Conservation (phyloP, 345 rosid species). For the Eucalyptus cloeziana region DNA sequence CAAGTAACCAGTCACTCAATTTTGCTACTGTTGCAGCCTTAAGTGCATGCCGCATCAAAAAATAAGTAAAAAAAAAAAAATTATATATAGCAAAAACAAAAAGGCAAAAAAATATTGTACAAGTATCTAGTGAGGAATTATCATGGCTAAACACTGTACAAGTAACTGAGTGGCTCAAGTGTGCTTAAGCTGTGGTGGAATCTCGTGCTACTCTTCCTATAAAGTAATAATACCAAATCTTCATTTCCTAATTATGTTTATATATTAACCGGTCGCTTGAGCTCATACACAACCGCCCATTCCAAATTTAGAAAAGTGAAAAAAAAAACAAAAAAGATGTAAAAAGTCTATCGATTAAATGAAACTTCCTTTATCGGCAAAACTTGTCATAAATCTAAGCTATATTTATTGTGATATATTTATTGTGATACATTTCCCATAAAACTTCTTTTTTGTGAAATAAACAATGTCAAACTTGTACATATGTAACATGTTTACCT, state of each 20-base stretch:
- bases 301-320: neutral
- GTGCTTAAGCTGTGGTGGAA: neutral
- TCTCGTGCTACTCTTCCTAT: neutral
- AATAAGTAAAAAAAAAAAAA: neutral
- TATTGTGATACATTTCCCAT: no score
- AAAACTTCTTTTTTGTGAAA: no score
- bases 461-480: neutral
- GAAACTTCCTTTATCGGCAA: no score
- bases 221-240: neutral
- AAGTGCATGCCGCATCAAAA: neutral
- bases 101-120: no score
- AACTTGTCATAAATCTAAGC: neutral
- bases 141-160: neutral
- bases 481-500: neutral
- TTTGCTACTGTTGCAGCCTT: neutral
- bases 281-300: neutral
- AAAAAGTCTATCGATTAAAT: no score
- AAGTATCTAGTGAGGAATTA: no score
- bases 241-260: neutral
- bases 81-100: neutral
- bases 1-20: neutral
- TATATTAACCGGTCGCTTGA: neutral
- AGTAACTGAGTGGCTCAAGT: neutral
- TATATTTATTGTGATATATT: no score
- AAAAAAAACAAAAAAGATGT: no score